Evolutionary conservation across 306 rosid genomes (phyloP).

Genomic region (Vigna reflexopilosa): DNA sequence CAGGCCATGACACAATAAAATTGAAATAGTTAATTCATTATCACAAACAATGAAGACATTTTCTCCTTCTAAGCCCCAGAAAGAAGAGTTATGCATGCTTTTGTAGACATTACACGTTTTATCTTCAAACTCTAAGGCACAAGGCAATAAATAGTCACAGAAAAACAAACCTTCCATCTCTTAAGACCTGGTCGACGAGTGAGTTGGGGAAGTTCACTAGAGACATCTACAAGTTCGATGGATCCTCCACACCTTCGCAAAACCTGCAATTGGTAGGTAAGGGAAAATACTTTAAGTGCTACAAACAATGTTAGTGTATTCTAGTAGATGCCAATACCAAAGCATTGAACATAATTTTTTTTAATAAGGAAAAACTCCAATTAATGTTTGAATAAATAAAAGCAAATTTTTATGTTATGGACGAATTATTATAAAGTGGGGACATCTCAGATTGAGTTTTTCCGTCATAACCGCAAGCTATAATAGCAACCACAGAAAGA

Average conservation of each 20-base stretch:
- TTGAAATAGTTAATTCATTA: neutral
- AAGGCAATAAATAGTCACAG: conserved; percentile 11
- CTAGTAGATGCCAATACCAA: conserved; percentile 2
- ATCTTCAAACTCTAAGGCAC: conserved; percentile 24
- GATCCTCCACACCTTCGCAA: conserved; percentile 75
- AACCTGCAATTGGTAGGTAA: conserved; percentile 58
- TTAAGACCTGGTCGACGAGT: conserved; percentile 81
- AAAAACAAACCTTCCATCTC: conserved; percentile 79
- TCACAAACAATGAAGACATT: neutral
- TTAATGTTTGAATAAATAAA: neutral
- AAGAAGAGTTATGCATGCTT: conserved; percentile 32
- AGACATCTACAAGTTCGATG: conserved; percentile 82
- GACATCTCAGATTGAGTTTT: conserved; percentile 21
- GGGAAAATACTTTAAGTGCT: conserved; percentile 19
- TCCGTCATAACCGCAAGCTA: conserved; percentile 12
- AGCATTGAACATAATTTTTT: neutral
- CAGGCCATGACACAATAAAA: conserved; percentile 12
- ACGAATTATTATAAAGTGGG: conserved; percentile 4
- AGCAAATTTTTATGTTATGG: neutral
- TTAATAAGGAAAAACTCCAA: neutral
- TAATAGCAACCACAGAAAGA: neutral
- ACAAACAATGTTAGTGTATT: conserved; percentile 8
- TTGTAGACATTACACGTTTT: conserved; percentile 8
- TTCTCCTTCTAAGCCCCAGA: conserved; percentile 3
- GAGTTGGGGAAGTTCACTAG: conserved; percentile 81